Evolutionary conservation across 345 rosid species (phyloP).

Genomic region (Luvunga scandens): DNA sequence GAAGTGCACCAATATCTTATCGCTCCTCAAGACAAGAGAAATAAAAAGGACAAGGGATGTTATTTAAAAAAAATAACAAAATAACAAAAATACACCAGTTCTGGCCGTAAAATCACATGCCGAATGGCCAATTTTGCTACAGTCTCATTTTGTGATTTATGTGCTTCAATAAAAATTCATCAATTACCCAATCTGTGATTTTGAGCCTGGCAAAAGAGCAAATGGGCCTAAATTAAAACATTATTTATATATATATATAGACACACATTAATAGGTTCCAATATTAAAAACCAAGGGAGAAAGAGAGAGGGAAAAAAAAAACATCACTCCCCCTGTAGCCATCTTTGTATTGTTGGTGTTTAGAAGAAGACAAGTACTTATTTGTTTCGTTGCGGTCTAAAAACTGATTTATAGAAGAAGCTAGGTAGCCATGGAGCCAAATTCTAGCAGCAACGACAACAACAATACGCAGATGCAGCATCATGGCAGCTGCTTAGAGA

Average conservation of each 20-base stretch:
- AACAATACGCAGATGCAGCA: not conserved
- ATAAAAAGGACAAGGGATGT: too few relatives aligned
- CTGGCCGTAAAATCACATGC: not conserved
- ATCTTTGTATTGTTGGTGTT: not conserved
- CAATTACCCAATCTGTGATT: not conserved
- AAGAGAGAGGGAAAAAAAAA: not conserved
- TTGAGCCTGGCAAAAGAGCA: not conserved
- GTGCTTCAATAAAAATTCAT: not conserved
- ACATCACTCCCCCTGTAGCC: not conserved
- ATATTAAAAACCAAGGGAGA: not conserved
- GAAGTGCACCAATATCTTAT: not conserved
- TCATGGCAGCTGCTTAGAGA: slow-evolving; percentile 27
- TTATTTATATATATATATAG: not conserved
- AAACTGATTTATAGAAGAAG: slow-evolving; percentile 19
- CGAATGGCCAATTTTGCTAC: not conserved
- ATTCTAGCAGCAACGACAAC: slow-evolving; percentile 11
- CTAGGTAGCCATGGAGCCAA: slow-evolving; percentile 27
- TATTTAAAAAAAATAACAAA: too few relatives aligned
- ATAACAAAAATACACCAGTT: not conserved
- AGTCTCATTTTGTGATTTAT: not conserved
- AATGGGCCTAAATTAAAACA: slow-evolving; percentile 13
- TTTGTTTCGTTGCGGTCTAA: slow-evolving; percentile 34
- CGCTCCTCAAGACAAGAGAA: not conserved
- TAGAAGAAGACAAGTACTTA: not conserved
- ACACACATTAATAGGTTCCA: slow-evolving; percentile 2